Base-by-base conservation (phyloP, 1,139 yeast species). In the Groenewaldozyma sp. region DNA sequence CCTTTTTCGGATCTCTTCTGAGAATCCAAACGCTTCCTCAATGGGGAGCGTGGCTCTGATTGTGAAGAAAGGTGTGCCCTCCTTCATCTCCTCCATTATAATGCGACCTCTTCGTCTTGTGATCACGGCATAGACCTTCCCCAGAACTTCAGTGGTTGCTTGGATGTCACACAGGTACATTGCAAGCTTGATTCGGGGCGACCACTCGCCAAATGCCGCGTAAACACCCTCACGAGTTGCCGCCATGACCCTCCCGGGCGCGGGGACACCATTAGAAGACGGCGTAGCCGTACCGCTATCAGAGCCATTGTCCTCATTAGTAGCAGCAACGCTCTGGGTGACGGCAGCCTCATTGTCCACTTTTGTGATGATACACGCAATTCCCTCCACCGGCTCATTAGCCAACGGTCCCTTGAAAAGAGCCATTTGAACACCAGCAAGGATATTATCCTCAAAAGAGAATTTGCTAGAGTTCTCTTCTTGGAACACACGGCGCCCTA, bases 41-140 rank as follows among this genome's bases (percentile, higher is more conserved):
- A 93, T 97, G 0, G 99, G 98, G 28, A 93, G 68, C 41, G 78
- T 67, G 0, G 98, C 95, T 21, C 72, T 77, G 44, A 93, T 77
- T 16, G 86, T 82, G 68, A 88, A 93, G 54, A 91, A 87, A 20
- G 97, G 95, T 0, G 98, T 91, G 11, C 98, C 98, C 58, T 93
- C 98, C 55, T 88, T 87, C 88, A 91, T 79, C 57, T 91, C 98
- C 59, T 93, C 98, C 1, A 88, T 75, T 2, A 82, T 71, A 42
- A 93, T 83, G 37, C 74, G 65, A 29, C 99, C 99, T 32, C 86
- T 80, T 52, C 96, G 73, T 54, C 76, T 77, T 50, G 93, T 95
- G 17, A 93, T 87, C 18, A 91, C 97, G 0, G 87, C 94, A 57
- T 93, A 93, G 0, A 93, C 97, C 55, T 84, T 86, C 38, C 98